Evolutionary conservation across 83 land plant genomes (phyloP), one percentile per base, ranked within the genome.

Genomic region (Diphasiastrum complanatum): DNA sequence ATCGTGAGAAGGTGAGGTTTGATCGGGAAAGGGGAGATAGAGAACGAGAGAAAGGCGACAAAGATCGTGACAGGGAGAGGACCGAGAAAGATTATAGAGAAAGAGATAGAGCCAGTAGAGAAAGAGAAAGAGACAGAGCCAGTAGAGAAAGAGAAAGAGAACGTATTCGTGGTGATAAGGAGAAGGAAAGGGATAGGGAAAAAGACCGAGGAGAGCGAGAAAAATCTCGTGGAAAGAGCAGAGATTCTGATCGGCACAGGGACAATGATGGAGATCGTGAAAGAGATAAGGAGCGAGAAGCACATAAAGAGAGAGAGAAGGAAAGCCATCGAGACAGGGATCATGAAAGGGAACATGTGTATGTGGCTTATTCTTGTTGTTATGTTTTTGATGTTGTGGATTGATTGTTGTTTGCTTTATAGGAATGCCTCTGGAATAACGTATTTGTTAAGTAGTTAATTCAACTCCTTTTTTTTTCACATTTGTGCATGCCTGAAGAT

Each of bases 161-260:
- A 43, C 37, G 70, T 35, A 47, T 35, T 43, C 66, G 23, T n/a
- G n/a, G n/a, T n/a, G n/a, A n/a, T n/a, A n/a, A n/a, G 59, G 60
- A 62, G 46, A 41, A 45, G 14, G 72, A 63, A 12, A 60, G 61
- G 24, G 72, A 67, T 33, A 23, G 55, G 24, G 78, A 70, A 0
- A 62, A 48, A 65, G 87, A 85, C 31, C n/a, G n/a, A n/a, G 65
- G 67, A 69, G 78, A 68, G 32, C 58, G 79, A 49, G 76, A 76
- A 26, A 72, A 73, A 62, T 63, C 64, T 24, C 64, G 50, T 25
- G 55, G 31, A 43, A 67, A 71, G 46, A 47, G 66, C 66, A 50
- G 40, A 5, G 66, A 64, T 32, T 16, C 27, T n/a, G 73, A 70
- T 51, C 60, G 57, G 11, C 67, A 70, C 30, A 40, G 66, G 47